These are phyloP conservation scores for Thoreauomyces humboldtii DNA, from an alignment of 192 early-diverging fungal species.

Conservation along the genomic window DNA sequence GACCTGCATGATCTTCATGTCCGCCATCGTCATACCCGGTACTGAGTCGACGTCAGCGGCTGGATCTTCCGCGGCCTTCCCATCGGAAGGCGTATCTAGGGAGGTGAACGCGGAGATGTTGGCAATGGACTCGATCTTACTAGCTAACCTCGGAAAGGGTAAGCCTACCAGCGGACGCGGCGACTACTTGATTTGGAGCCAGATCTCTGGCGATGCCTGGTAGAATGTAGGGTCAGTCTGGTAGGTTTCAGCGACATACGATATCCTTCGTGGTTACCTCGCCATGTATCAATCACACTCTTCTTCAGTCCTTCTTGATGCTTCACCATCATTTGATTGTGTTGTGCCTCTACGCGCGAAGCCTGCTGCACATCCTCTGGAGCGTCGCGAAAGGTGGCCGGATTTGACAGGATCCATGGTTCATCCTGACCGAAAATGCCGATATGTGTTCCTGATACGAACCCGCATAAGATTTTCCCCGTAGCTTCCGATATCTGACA, in stretches of 20 bases:
- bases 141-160: too few species aligned
- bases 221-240: too few species aligned
- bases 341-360: constrained; percentile 34
- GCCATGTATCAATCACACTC: constrained; percentile 44
- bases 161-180: too few species aligned
- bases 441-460: constrained; percentile 46
- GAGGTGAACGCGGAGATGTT: too few species aligned
- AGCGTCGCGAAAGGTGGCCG: constrained; percentile 38
- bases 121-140: too few species aligned
- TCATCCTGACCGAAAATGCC: constrained; percentile 55
- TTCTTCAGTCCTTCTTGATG: constrained; percentile 45
- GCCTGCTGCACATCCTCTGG: constrained; percentile 44
- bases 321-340: constrained; percentile 34
- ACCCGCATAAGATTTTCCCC: neutral
- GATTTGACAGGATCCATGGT: constrained; percentile 47
- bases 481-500: neutral
- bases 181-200: too few species aligned
- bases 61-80: too few species aligned
- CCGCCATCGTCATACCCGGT: constrained; percentile 25
- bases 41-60: too few species aligned
- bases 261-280: too few species aligned
- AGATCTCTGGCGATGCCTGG: too few species aligned
- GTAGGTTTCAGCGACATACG: too few species aligned
- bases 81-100: too few species aligned
- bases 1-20: constrained; percentile 34